Evolutionary conservation across 345 rosid species (phyloP).

Genomic region (Cardiospermum halicacabum): DNA sequence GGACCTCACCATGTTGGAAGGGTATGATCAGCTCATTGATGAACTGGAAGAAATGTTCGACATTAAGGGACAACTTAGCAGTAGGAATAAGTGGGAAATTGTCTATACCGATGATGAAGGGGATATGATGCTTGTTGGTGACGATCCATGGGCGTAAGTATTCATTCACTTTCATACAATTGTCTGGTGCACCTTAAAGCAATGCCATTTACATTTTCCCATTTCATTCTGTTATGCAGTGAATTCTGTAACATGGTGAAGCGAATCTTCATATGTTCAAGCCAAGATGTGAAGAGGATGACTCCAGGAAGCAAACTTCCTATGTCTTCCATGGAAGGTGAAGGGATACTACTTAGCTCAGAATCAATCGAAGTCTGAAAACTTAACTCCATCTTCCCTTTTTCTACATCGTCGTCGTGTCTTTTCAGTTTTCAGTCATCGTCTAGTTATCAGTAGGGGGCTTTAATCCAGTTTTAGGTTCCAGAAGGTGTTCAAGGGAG

Average conservation of each 20-base stretch:
- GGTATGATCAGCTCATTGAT: conserved; percentile 61
- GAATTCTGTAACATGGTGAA: conserved; percentile 92
- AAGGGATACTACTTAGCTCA: conserved; percentile 50
- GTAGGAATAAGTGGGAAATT: conserved; percentile 70
- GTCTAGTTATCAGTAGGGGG: conserved; percentile 1
- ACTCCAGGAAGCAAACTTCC: conserved; percentile 45
- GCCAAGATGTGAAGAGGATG: conserved; percentile 81
- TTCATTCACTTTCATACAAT: background rate
- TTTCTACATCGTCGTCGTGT: conserved; percentile 5
- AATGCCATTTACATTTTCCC: background rate
- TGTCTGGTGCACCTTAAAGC: too few relatives aligned
- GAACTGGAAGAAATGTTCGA: conserved; percentile 85
- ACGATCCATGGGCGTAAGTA: conserved; percentile 95
- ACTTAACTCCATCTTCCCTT: background rate
- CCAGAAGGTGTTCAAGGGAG: conserved; percentile 15
- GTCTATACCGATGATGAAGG: conserved; percentile 92
- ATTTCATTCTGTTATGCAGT: conserved; percentile 32
- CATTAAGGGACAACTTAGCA: conserved; percentile 55
- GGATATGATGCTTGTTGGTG: conserved; percentile 95
- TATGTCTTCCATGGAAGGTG: conserved; percentile 45
- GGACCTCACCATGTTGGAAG: conserved; percentile 55
- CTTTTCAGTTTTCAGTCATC: background rate
- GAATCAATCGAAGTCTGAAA: conserved; percentile 45
- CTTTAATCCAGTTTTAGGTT: conserved; percentile 13
- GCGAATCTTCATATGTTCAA: conserved; percentile 72